These are phyloP conservation scores for Alternaria infectoria DNA, from an alignment of 2,329 filamentous ascomycete genomes.

Conservation along the genomic window DNA sequence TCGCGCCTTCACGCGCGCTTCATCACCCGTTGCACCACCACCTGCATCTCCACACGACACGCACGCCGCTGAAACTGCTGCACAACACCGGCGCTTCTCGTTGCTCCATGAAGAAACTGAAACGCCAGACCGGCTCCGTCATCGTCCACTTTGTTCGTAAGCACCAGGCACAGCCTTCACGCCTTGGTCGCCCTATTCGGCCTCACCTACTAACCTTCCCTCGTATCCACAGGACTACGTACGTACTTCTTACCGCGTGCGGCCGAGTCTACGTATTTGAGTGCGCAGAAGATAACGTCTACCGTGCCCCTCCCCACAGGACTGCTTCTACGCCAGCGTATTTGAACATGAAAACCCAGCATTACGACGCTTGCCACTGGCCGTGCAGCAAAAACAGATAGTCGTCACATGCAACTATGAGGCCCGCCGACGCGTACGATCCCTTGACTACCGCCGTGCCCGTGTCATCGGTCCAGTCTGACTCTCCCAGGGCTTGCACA, in stretches of 20 bases:
- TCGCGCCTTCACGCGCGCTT: constrained; percentile 11
- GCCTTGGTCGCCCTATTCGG: constrained; percentile 12
- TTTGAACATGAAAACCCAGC: constrained; percentile 81
- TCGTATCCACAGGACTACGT: constrained; percentile 42
- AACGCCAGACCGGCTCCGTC: constrained; percentile 57
- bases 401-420: constrained; percentile 76
- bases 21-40: background rate
- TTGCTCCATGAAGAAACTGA: constrained; percentile 24
- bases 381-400: constrained; percentile 92
- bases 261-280: constrained; percentile 1
- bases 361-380: constrained; percentile 75
- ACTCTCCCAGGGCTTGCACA: constrained; percentile 62
- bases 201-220: constrained; percentile 31
- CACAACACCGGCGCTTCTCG: background rate
- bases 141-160: constrained; percentile 78
- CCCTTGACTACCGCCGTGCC: constrained; percentile 3
- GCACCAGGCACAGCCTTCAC: constrained; percentile 27
- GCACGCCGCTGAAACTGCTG: constrained; percentile 5
- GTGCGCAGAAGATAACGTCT: constrained; percentile 8
- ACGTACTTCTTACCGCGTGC: constrained; percentile 19
- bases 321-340: constrained; percentile 94
- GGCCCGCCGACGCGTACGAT: constrained; percentile 68
- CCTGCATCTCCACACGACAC: background rate
- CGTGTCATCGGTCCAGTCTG: constrained; percentile 2
- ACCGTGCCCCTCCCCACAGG: constrained; percentile 51